Conservation (phyloP, 106 monocot species). For the Xerophyta viscosa region DNA sequence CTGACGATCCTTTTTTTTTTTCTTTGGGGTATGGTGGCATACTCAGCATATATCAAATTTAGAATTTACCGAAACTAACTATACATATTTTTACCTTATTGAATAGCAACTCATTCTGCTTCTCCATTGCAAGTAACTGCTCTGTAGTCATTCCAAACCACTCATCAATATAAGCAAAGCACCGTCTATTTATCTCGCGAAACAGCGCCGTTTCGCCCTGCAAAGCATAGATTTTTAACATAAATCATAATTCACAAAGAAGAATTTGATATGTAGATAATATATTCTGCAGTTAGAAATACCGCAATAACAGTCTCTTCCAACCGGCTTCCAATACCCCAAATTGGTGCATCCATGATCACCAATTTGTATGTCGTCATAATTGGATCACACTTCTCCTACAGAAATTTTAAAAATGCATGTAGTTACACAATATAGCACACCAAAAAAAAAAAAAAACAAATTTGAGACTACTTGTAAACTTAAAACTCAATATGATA, state of each 20-base stretch:
- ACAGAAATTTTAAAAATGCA: not conserved
- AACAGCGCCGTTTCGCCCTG: slow-evolving; percentile 53
- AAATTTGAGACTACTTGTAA: too few relatives aligned
- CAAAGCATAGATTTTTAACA: slow-evolving; percentile 8
- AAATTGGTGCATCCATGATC: slow-evolving; percentile 43
- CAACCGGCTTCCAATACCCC: slow-evolving; percentile 38
- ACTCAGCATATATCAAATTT: too few relatives aligned
- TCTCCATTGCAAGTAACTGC: slow-evolving; percentile 34
- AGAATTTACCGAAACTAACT: too few relatives aligned
- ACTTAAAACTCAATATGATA: too few relatives aligned
- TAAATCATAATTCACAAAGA: too few relatives aligned
- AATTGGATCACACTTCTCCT: slow-evolving; percentile 45
- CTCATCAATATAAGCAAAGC: slow-evolving; percentile 58
- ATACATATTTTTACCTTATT: not conserved
- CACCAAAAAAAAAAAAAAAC: too few relatives aligned
- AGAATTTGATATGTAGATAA: not conserved
- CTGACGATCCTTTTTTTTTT: too few relatives aligned
- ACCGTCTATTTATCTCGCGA: slow-evolving; percentile 38
- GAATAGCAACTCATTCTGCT: slow-evolving; percentile 14
- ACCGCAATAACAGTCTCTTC: slow-evolving; percentile 41
- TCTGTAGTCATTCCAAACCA: slow-evolving; percentile 55
- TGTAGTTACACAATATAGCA: too few relatives aligned
- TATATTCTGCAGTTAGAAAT: not conserved
- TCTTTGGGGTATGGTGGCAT: too few relatives aligned
- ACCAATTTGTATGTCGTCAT: slow-evolving; percentile 61